Percentiles rank a stretch among this genome's conserved stretches.
These are phyloP conservation scores for Castanea mollissima DNA, from an alignment of 306 rosid species.

Conservation along the genomic window DNA sequence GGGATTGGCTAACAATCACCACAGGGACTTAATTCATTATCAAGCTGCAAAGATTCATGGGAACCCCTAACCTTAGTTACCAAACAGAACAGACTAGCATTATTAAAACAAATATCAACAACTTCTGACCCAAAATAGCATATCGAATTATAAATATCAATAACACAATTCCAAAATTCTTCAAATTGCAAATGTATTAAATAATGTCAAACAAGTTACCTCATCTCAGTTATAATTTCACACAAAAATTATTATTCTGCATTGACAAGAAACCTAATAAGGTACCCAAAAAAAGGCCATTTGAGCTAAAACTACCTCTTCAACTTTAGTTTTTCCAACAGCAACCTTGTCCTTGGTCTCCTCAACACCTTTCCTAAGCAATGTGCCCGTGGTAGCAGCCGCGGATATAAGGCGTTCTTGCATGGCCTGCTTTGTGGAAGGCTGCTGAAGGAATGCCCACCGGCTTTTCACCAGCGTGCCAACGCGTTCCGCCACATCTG, in stretches of 20 bases:
- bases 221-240: too few relatives aligned
- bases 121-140: too few relatives aligned
- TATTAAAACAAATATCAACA: too few relatives aligned
- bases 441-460: constrained; percentile 85
- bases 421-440: constrained; percentile 83
- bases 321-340: constrained; percentile 87
- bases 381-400: constrained; percentile 80
- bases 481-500: constrained; percentile 76
- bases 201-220: too few relatives aligned
- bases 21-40: too few relatives aligned
- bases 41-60: not conserved
- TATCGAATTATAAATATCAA: too few relatives aligned
- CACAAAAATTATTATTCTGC: not conserved
- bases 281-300: not conserved
- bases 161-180: too few relatives aligned
- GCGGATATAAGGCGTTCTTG: constrained; percentile 89
- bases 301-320: constrained; percentile 61
- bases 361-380: constrained; percentile 66
- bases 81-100: not conserved
- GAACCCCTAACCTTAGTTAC: not conserved
- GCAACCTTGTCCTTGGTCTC: constrained; percentile 90
- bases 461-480: constrained; percentile 77
- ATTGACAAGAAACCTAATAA: not conserved
- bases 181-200: too few relatives aligned
- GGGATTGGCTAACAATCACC: too few relatives aligned